Percentiles rank a stretch among this genome's conserved stretches.
Evolutionary conservation across 257 asterid genomes (phyloP).

Genomic region (Solanum raphanifolium): DNA sequence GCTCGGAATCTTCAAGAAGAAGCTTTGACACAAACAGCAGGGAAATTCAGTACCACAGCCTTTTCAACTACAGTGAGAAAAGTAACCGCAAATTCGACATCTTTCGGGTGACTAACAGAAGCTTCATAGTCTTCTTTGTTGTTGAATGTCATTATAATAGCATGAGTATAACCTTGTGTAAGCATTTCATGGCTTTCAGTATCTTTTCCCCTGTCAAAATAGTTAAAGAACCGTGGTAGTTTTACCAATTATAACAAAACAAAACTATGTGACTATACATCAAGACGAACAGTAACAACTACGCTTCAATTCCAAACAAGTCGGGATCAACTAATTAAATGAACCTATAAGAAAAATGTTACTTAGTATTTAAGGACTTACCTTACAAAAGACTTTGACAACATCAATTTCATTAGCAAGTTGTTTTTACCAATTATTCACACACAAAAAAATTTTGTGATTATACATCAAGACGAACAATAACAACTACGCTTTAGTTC

Average conservation of each 20-base stretch:
- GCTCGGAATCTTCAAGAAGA: no score
- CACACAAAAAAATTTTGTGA: background rate
- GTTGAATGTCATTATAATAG: constrained; percentile 70
- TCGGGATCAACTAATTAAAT: no score
- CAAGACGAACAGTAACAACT: no score
- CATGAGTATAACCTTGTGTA: constrained; percentile 78
- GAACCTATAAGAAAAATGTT: no score
- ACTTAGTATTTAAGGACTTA: no score
- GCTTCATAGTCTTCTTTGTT: constrained; percentile 66
- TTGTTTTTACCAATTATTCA: no score
- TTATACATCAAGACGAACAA: background rate
- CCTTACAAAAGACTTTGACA: no score
- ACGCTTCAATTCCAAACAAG: no score
- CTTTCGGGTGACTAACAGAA: constrained; percentile 50
- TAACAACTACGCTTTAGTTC: background rate
- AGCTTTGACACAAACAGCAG: constrained; percentile 41
- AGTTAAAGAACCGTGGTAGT: no score
- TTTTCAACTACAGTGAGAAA: constrained; percentile 62
- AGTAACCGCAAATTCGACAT: constrained; percentile 40
- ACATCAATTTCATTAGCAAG: no score
- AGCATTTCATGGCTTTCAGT: constrained; percentile 67
- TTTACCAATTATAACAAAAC: no score
- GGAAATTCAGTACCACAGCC: constrained; percentile 75
- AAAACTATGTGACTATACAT: no score
- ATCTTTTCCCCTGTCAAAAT: constrained; percentile 58